Evolutionary conservation across 2,329 filamentous ascomycete genomes (phyloP).

Genomic region (Mycogone perniciosa): DNA sequence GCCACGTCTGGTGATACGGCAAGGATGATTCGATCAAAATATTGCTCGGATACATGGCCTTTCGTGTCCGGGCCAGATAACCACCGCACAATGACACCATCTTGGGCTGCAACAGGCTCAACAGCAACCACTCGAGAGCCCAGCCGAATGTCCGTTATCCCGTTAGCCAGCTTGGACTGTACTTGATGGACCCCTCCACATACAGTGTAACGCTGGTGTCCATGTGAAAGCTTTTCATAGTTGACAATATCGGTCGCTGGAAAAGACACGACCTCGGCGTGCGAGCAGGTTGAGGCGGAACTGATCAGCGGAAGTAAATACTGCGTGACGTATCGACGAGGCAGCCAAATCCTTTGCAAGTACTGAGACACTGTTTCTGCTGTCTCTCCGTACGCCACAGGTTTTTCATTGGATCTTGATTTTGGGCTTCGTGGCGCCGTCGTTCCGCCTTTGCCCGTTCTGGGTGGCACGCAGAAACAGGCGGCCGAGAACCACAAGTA

Average conservation of each 20-base stretch:
- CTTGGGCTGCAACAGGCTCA: slow-evolving; percentile 18
- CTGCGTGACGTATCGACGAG: slow-evolving; percentile 37
- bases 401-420: neutral
- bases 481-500: slow-evolving; percentile 49
- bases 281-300: slow-evolving; percentile 48
- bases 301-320: slow-evolving; percentile 51
- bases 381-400: too few species aligned
- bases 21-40: slow-evolving; percentile 47
- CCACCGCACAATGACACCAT: slow-evolving; percentile 30
- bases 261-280: slow-evolving; percentile 42
- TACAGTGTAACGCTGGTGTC: slow-evolving; percentile 45
- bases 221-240: slow-evolving; percentile 42
- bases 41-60: slow-evolving; percentile 20
- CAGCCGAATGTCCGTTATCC: slow-evolving; percentile 34
- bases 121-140: slow-evolving; percentile 32
- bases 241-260: slow-evolving; percentile 47
- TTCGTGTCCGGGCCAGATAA: slow-evolving; percentile 13
- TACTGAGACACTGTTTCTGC: slow-evolving; percentile 45
- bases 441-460: neutral
- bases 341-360: slow-evolving; percentile 41
- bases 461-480: slow-evolving; percentile 41
- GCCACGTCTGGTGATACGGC: slow-evolving; percentile 50
- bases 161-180: slow-evolving; percentile 38
- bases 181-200: slow-evolving; percentile 44
- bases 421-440: neutral